A percentile compares a stretch with the other conserved stretches of the same genome.
Conservation (phyloP, 108 stramenopile genomes). For the Cyclotella atomus region DNA sequence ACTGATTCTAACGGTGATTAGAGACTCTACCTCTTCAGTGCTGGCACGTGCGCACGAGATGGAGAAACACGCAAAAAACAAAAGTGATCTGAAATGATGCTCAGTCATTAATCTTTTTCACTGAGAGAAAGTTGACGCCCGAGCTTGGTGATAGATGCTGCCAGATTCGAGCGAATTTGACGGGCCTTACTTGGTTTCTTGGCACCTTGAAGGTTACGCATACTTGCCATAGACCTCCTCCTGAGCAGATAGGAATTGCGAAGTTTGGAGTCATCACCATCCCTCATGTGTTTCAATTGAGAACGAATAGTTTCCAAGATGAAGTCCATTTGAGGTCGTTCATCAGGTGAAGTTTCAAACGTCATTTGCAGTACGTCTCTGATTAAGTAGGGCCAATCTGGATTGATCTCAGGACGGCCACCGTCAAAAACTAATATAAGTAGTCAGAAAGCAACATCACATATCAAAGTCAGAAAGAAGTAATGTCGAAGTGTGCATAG, state of each 20-base stretch:
- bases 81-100: too few relatives aligned
- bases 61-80: too few relatives aligned
- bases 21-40: too few relatives aligned
- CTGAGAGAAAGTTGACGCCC: neutral
- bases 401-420: conserved; percentile 21
- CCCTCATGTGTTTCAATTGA: neutral
- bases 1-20: too few relatives aligned
- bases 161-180: neutral
- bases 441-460: neutral
- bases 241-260: conserved; percentile 8
- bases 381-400: conserved; percentile 21
- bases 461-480: neutral
- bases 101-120: too few relatives aligned
- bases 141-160: neutral
- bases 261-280: conserved; percentile 5
- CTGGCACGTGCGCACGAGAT: too few relatives aligned
- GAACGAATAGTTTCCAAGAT: conserved; percentile 20
- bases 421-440: conserved; percentile 1
- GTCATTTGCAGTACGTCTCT: conserved; percentile 6
- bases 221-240: conserved; percentile 2
- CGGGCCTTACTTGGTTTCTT: neutral
- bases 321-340: conserved; percentile 20
- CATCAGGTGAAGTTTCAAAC: conserved; percentile 11
- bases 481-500: neutral
- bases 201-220: neutral